Conservation (phyloP, 164 flowering plant species). For the Malania oleifera region DNA sequence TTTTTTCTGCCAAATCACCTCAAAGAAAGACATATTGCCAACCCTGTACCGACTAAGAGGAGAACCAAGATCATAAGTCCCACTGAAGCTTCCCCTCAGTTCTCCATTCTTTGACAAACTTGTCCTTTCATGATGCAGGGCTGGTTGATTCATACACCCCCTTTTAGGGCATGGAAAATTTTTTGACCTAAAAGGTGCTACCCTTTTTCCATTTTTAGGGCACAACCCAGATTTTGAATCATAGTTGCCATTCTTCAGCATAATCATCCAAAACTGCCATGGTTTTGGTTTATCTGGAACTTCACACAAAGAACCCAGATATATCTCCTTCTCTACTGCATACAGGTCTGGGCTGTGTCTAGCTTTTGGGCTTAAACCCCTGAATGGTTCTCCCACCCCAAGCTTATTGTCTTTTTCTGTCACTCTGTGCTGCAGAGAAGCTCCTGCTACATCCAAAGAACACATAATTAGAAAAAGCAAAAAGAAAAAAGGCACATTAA, state of each 20-base stretch:
- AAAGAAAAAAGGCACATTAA: too few species aligned
- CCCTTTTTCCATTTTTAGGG: constrained; percentile 52
- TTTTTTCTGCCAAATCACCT: constrained; percentile 63
- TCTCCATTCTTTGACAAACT: too few species aligned
- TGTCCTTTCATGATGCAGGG: too few species aligned
- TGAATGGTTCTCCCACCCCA: constrained; percentile 39
- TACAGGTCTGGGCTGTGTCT: constrained; percentile 36
- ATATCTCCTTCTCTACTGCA: constrained; percentile 55
- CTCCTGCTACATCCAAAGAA: too few species aligned
- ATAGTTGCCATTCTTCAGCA: constrained; percentile 72
- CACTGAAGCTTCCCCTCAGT: constrained; percentile 58
- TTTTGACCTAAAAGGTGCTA: constrained; percentile 35
- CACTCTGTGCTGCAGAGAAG: too few species aligned
- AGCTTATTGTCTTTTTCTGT: constrained; percentile 52
- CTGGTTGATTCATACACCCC: constrained; percentile 83
- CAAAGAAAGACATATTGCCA: constrained; percentile 34
- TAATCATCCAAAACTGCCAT: constrained; percentile 82
- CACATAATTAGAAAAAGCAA: too few species aligned
- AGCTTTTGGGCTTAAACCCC: constrained; percentile 22
- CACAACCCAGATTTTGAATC: constrained; percentile 48
- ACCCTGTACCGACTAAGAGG: constrained; percentile 19
- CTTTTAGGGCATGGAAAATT: constrained; percentile 65
- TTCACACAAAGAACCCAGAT: constrained; percentile 49
- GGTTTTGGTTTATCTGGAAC: constrained; percentile 43
- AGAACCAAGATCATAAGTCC: constrained; percentile 53